Percentiles rank a stretch among this genome's conserved stretches.
Evolutionary conservation across 768 basidiomycete genomes (phyloP).

Genomic region (Leccinum disarticulatum): DNA sequence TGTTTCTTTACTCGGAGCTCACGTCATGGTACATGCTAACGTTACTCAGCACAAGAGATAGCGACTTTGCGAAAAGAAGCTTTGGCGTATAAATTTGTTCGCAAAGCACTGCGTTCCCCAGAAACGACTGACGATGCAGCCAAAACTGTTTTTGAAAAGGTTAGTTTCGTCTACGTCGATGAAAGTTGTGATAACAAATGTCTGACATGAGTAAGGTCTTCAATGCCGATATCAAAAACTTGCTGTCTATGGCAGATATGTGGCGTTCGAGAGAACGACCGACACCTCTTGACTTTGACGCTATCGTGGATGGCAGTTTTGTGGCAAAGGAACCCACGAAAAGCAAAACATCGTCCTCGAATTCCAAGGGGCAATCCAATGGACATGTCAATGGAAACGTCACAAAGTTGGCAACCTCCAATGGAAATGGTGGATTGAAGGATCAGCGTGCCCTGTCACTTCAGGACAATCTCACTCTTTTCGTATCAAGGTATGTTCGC

Average conservation of each 20-base stretch:
- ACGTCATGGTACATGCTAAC: not conserved
- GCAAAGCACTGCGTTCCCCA: constrained; percentile 57
- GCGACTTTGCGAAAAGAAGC: constrained; percentile 87
- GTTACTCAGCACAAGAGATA: constrained; percentile 77
- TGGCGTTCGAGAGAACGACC: constrained; percentile 92
- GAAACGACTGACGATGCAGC: constrained; percentile 51
- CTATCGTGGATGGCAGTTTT: constrained; percentile 67
- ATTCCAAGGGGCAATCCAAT: constrained; percentile 27
- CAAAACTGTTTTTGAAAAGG: constrained; percentile 81
- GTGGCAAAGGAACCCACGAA: constrained; percentile 35
- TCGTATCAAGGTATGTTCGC: constrained; percentile 72
- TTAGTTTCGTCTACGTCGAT: constrained; percentile 27
- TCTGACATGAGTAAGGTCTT: constrained; percentile 62
- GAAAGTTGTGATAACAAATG: not conserved
- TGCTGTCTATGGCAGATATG: constrained; percentile 95
- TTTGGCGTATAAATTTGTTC: constrained; percentile 80
- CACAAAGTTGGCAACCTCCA: constrained; percentile 5
- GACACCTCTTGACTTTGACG: constrained; percentile 77
- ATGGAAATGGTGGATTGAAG: constrained; percentile 48
- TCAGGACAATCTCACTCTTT: constrained; percentile 80
- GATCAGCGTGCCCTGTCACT: constrained; percentile 80
- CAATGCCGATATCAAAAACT: constrained; percentile 79
- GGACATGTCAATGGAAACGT: constrained; percentile 22
- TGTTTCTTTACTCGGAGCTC: constrained; percentile 14
- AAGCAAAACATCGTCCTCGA: constrained; percentile 10